Evolutionary conservation across 345 rosid species (phyloP), one percentile per base, ranked within the genome.

Genomic region (Bruguiera parviflora): DNA sequence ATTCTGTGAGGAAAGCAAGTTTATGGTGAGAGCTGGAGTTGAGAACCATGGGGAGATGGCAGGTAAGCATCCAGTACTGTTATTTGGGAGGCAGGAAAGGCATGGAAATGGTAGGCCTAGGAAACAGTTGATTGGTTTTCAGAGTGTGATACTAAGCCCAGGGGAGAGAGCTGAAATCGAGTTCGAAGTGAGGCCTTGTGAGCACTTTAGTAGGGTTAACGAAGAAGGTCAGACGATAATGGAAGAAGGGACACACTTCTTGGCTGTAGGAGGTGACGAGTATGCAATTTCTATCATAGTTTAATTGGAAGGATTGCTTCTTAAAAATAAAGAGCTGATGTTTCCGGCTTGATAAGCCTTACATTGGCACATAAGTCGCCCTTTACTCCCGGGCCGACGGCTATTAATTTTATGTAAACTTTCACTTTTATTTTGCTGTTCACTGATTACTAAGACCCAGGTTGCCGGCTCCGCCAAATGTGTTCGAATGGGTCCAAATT

Each of bases 1-100:
- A 20, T 71, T 78, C 56, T 93, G 98, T 58, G 60, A 79, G 37
- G 33, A 61, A 33, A 85, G 65, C 49, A 80, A 83, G 79, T 78
- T 75, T 62, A 70, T 31, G 4, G 86, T 84, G 13, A 62, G 66
- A 6, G 80, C 89, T 37, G 65, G 68, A 15, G 90, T 89, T 6
- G 61, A 83, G 66, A 90, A 92, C 67, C 69, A 84, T 8, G 96
- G 96, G 24, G 87, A 80, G 53, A 84, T 81, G 87, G 71, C 66
- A 0, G 93, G 98, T 3, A 92, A 86, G 72, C 96, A 90, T 75
- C 91, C 93, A 0, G 81, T 89, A 13, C 58, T 90, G 84, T 77
- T 92, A 61, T 92, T 86, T 55, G 68, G 35, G 21, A 86, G 85
- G 77, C 85, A 68, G n/a, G 79, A 60, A 51, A 79, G 67, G 78